Evolutionary conservation across 805 yeast genomes (phyloP), one percentile per base, ranked within the genome.

Genomic region (Yarrowia sp.): DNA sequence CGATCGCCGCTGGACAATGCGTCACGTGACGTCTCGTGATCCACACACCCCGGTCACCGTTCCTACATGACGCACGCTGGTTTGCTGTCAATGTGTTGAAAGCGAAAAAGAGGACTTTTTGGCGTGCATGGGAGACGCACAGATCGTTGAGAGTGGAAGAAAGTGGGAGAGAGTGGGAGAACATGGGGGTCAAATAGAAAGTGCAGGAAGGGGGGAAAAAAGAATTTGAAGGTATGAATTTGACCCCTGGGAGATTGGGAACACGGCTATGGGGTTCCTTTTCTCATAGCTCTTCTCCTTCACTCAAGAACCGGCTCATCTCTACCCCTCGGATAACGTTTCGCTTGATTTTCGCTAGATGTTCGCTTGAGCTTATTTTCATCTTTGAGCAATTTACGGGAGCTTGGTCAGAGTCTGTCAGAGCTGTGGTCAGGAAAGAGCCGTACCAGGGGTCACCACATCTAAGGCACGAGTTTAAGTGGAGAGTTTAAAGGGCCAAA

Each of bases 41-140:
- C 56, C 5, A 8, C 38, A 1, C 32, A 26, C 32, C 59, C 45
- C 45, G 32, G 45, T 36, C 38, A 19, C 59, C 45, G 59, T 53
- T 53, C 59, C 59, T 53, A 53, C 59, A 53, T 38, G 45, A 53
- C 22, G 59, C 59, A 14, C 19, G 19, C 19, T 36, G 38, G 40
- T 19, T 52, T 53, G 59, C 59, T 53, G 59, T 38, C 59, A 53
- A 53, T 53, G 59, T 53, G 59, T 5, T 8, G 12, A 36, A n/a
- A 53, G 43, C 16, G 15, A 16, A 53, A 40, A 53, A 40, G 32
- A 7, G 45, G 58, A 38, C 15, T 38, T 53, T 41, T 12, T 8
- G 14, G 16, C 5, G 38, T 55, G 61, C 61, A 40, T 38, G 19
- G 15, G 3, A 11, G 12, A 2, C 22, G 61, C 61, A 55, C 9